phyloP scores from a whole-genome alignment of 225 moss, liverwort and hornwort species.

The Sphagnum contortum region DNA sequence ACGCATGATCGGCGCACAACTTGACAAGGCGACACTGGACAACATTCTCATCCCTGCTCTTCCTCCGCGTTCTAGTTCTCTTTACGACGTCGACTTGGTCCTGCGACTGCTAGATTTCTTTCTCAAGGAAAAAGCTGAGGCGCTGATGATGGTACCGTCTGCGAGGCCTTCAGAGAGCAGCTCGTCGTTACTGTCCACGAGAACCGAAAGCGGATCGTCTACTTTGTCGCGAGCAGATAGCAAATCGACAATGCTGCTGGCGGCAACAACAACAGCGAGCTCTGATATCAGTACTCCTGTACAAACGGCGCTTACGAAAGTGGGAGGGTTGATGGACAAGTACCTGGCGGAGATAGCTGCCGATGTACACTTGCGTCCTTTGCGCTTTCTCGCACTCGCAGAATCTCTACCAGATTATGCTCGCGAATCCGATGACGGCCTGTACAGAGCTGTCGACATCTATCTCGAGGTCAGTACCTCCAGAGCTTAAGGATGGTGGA shows the following conservation, averaged over 20 bases:
- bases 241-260: constrained; percentile 18
- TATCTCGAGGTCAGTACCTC: constrained; percentile 63
- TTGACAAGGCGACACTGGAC: constrained; percentile 83
- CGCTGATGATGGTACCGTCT: constrained; percentile 28
- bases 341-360: constrained; percentile 89
- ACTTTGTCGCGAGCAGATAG: constrained; percentile 41
- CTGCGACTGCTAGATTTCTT: constrained; percentile 73
- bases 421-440: constrained; percentile 69
- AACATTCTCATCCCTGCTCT: constrained; percentile 75
- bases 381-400: constrained; percentile 70
- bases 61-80: constrained; percentile 56
- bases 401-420: constrained; percentile 80
- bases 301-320: constrained; percentile 49
- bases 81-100: constrained; percentile 86
- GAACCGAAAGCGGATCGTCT: constrained; percentile 35
- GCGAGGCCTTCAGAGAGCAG: background rate
- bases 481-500: too few species aligned
- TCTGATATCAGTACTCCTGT: constrained; percentile 58
- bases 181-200: constrained; percentile 27
- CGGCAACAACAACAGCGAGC: constrained; percentile 6
- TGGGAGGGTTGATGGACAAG: constrained; percentile 82
- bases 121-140: constrained; percentile 71
- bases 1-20: constrained; percentile 78
- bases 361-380: constrained; percentile 54
- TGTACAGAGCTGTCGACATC: constrained; percentile 87